Base-by-base conservation (phyloP, 2,329 filamentous ascomycete genomes). In the Albifimbria verrucaria region DNA sequence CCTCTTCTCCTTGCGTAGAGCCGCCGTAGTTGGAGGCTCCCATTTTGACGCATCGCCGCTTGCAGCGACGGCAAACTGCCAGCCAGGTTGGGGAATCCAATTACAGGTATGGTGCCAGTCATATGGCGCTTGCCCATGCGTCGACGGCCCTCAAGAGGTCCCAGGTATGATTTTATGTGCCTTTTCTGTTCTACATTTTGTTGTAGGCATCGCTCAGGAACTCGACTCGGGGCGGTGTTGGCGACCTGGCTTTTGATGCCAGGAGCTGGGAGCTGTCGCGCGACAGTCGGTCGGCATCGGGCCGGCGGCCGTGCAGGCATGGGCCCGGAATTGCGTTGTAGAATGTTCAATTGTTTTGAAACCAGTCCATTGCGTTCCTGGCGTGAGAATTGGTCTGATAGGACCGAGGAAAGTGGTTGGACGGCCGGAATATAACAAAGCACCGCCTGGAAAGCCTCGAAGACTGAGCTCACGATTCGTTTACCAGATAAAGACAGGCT, bases 131-230 rank as follows among this genome's bases (percentile, higher is more conserved):
- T 81, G 32, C 79, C 79, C 20, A 77, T 60, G 7, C 81, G 74
- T 25, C 77, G 78, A 25, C 78, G 75, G 61, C 73, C 77, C 66
- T 85, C 82, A 56, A 85, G 70, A 1, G 81, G 80, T 0, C 81
- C 81, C 0, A 78, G 77, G 7, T 76, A 70, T 23, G 75, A 78
- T 60, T 70, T 73, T 12, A 75, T 56, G 25, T 55, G 59, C 26
- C 26, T 7, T 15, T 32, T 32, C 15, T 32, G 49, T 11, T 53
- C 51, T 6, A 53, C 17, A n/a, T 52, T 54, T 7, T 56, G 46
- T 20, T 62, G 62, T n/a, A 61, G 57, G 20, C 64, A 69, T 44
- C 60, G 64, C 26, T 70, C 65, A 61, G 68, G 59, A 50, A 68
- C 65, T 51, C 62, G 64, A 12, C 57, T 49, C n/a, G 71, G 64